phyloP scores from a whole-genome alignment of 2,329 filamentous ascomycete genomes.

The Ceratocystis albifundus region DNA sequence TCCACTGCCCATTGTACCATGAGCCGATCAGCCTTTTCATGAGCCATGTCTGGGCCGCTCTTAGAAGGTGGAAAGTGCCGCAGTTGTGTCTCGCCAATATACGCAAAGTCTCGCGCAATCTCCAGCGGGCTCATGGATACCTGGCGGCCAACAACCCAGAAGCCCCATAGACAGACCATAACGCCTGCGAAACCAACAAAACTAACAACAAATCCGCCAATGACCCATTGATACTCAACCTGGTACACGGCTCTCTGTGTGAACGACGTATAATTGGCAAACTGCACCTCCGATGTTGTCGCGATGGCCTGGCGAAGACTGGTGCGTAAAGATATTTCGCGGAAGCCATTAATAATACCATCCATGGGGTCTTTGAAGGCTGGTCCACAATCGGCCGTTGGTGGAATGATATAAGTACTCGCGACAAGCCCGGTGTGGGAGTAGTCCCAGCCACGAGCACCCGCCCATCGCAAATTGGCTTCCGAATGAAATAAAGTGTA shows the following conservation, averaged over 20 bases:
- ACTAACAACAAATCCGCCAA: constrained; percentile 20
- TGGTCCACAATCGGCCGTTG: constrained; percentile 14
- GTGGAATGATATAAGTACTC: constrained; percentile 20
- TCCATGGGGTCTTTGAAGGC: constrained; percentile 22
- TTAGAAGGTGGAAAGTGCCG: constrained; percentile 21
- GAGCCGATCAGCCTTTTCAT: constrained; percentile 15
- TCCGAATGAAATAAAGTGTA: constrained; percentile 16
- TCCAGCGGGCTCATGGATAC: constrained; percentile 22
- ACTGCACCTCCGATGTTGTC: constrained; percentile 14
- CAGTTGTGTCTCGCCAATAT: constrained; percentile 19
- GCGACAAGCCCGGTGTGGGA: constrained; percentile 18
- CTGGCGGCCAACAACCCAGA: constrained; percentile 20
- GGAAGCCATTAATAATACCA: constrained; percentile 19
- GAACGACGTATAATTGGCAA: constrained; percentile 21
- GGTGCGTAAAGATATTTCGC: constrained; percentile 19
- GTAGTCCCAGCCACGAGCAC: constrained; percentile 22
- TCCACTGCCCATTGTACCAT: constrained; percentile 22
- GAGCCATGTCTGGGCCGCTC: constrained; percentile 17
- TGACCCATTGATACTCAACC: constrained; percentile 22
- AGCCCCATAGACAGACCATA: constrained; percentile 20
- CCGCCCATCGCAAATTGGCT: constrained; percentile 16
- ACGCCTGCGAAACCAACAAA: constrained; percentile 13
- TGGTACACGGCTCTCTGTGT: constrained; percentile 19
- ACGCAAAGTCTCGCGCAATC: constrained; percentile 20
- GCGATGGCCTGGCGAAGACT: constrained; percentile 16